phyloP scores from a whole-genome alignment of 2,329 filamentous ascomycete species.

The Teratosphaeria viscida region DNA sequence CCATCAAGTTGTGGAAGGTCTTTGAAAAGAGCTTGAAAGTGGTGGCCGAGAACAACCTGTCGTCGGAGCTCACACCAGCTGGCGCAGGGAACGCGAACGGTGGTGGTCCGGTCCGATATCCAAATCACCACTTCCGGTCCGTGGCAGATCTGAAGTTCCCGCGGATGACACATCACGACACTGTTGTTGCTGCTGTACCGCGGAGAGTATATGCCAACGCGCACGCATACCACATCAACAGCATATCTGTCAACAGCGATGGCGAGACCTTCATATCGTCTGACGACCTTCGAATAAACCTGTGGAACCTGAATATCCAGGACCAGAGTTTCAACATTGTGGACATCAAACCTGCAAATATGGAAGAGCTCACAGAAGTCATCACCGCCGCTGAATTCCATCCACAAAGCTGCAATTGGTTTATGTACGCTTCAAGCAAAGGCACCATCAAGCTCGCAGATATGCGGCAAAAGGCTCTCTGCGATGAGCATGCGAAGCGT shows the following conservation, averaged over 20 bases:
- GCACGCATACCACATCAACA: slow-evolving; percentile 99
- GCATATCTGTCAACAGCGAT: slow-evolving; percentile 99
- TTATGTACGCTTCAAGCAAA: slow-evolving; percentile 99
- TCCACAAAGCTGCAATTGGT: slow-evolving; percentile 95
- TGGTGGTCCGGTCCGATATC: slow-evolving; percentile 66
- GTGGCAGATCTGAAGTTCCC: slow-evolving; percentile 82
- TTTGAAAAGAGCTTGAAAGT: slow-evolving; percentile 99
- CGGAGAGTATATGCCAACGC: slow-evolving; percentile 96
- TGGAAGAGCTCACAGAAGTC: slow-evolving; percentile 98
- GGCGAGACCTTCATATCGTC: slow-evolving; percentile 99
- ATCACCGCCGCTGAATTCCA: slow-evolving; percentile 98
- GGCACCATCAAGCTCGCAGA: slow-evolving; percentile 98
- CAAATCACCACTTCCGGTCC: slow-evolving; percentile 65
- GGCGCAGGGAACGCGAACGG: slow-evolving; percentile 54
- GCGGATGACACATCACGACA: slow-evolving; percentile 94
- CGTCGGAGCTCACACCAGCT: slow-evolving; percentile 78
- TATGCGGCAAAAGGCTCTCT: slow-evolving; percentile 93
- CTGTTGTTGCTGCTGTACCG: slow-evolving; percentile 91
- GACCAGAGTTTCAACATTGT: slow-evolving; percentile 99
- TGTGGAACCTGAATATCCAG: slow-evolving; percentile 99
- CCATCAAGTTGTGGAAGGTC: slow-evolving; percentile 99
- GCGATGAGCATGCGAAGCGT: slow-evolving; percentile 94
- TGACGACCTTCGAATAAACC: slow-evolving; percentile 92
- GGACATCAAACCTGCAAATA: slow-evolving; percentile 98
- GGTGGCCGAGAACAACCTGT: slow-evolving; percentile 96